Evolutionary conservation across 2,329 filamentous ascomycete genomes (phyloP).

Genomic region (Apiospora koreana): DNA sequence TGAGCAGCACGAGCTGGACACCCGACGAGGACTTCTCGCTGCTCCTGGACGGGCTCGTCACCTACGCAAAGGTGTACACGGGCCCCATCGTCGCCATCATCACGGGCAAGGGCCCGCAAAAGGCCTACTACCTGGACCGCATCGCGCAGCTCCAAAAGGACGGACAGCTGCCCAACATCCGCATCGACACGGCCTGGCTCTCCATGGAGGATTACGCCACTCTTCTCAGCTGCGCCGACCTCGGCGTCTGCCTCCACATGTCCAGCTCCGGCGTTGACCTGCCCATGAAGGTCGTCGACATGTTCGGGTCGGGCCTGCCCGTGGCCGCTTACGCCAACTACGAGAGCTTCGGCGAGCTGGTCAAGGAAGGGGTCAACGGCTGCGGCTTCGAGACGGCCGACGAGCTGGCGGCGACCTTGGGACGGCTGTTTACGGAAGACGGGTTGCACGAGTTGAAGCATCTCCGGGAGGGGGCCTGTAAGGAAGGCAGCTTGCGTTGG

Average conservation of each 20-base stretch:
- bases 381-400: conserved; percentile 75
- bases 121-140: conserved; percentile 68
- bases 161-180: conserved; percentile 68
- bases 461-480: conserved; percentile 69
- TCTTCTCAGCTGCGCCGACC: conserved; percentile 80
- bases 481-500: conserved; percentile 80
- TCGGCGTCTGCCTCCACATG: conserved; percentile 89
- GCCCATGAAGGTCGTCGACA: conserved; percentile 99
- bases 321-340: conserved; percentile 86
- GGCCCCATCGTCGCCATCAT: conserved; percentile 85
- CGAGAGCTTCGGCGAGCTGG: conserved; percentile 87
- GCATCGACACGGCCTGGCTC: conserved; percentile 82
- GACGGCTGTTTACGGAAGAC: conserved; percentile 59
- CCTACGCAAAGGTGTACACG: conserved; percentile 60
- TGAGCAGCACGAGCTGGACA: conserved; percentile 97
- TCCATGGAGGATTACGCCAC: conserved; percentile 80
- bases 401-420: conserved; percentile 65
- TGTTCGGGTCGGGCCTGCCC: conserved; percentile 93
- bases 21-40: conserved; percentile 93
- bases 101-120: conserved; percentile 89
- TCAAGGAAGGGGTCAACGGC: conserved; percentile 84
- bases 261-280: conserved; percentile 94
- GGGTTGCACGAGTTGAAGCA: conserved; percentile 55
- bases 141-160: conserved; percentile 62
- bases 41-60: conserved; percentile 77